Base-by-base conservation (phyloP, 2,329 filamentous ascomycete genomes). In the Fusarium agapanthi region DNA sequence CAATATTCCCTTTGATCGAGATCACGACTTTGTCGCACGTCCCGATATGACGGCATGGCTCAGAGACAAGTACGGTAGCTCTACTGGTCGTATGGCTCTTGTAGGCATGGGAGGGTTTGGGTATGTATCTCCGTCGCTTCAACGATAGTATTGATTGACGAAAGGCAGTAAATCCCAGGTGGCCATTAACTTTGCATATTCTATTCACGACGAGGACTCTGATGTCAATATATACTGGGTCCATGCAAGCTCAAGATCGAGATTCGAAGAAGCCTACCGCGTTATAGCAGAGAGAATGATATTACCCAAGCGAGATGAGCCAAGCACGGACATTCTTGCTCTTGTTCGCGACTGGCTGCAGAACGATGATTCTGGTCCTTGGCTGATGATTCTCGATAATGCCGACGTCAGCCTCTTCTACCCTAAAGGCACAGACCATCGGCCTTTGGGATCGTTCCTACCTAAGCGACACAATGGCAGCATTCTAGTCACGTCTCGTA, bases 151-250 rank as follows among this genome's bases (percentile, higher is more conserved):
- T 34, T 8, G 0, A 9, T 22, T 40, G 13, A 40, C 20, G 3
- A 14, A 40, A 22, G 1, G 37, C 6, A 78, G 76, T 2, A 79
- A 78, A 73, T 78, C 73, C 0, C 68, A 79, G 50, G 20, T 78
- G 56, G 79, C 80, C 15, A 83, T 84, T 54, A 73, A 83, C 74
- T 83, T 83, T 54, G 76, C 77, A 2, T 78, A 84, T 62, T 72
- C 67, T 51, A 65, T 75, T n/a, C 72, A 69, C 64, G 67, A 78
- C 0, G 58, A 57, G 30, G 78, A 69, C 28, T 75, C 77, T 1
- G 37, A 75, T n/a, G 79, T 73, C 22, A 81, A 74, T 73, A 71
- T 83, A 37, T 83, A 83, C 61, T 85, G 79, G 82, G 72, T 83
- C 11, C 73, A 83, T 65, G 79, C 80, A 14, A 81, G 78, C 60